phyloP scores from a whole-genome alignment of 1,284 basidiomycete genomes.

The Papiliotrema flavescens region DNA sequence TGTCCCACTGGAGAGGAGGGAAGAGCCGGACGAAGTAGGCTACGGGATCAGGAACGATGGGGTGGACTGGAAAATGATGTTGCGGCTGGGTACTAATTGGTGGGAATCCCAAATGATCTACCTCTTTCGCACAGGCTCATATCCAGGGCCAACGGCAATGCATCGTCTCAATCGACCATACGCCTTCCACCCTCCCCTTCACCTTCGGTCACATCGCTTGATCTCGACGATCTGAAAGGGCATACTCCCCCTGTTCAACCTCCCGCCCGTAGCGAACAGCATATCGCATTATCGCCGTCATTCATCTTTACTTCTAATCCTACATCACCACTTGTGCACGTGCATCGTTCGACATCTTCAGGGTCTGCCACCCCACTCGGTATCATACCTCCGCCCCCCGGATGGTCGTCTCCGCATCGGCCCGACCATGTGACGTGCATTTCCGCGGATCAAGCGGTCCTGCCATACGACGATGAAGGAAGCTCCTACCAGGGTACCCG shows the following conservation, averaged over 20 bases:
- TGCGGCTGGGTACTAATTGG: constrained; percentile 47
- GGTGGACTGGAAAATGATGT: constrained; percentile 48
- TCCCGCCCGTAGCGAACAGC: constrained; percentile 24
- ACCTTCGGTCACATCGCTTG: constrained; percentile 13
- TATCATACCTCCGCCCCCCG: constrained; percentile 47
- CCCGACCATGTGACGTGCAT: constrained; percentile 46
- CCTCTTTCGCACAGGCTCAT: neutral
- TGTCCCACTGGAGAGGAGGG: neutral
- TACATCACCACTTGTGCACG: constrained; percentile 41
- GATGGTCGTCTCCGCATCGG: constrained; percentile 43
- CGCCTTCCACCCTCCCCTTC: constrained; percentile 39
- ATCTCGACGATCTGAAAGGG: neutral
- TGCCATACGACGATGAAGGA: constrained; percentile 8
- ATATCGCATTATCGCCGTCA: constrained; percentile 43
- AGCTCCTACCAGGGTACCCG: constrained; percentile 3
- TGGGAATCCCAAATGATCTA: constrained; percentile 9
- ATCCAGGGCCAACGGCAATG: constrained; percentile 45
- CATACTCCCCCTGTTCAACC: neutral
- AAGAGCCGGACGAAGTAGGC: constrained; percentile 16
- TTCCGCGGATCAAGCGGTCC: constrained; percentile 38
- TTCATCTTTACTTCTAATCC: constrained; percentile 46
- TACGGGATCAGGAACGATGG: constrained; percentile 39
- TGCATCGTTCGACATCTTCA: constrained; percentile 22
- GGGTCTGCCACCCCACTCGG: constrained; percentile 25
- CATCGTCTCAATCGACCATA: constrained; percentile 30